Evolutionary conservation across 164 flowering plant genomes (phyloP), one percentile per base, ranked within the genome.

Genomic region (Aristolochia fimbriata): DNA sequence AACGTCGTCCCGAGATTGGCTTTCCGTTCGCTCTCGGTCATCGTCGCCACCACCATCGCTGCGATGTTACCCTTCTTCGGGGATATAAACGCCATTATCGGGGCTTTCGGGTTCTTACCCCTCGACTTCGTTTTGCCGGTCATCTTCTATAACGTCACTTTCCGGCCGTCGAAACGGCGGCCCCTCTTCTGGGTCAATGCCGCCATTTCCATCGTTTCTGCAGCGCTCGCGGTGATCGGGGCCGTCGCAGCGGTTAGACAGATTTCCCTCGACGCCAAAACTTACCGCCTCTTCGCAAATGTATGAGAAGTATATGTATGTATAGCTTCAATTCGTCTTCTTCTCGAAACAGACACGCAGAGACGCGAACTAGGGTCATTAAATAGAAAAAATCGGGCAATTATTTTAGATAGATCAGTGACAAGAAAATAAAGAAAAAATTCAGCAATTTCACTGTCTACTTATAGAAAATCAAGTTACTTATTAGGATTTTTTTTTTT

Each of bases 41-140:
- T 73, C 15, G 23, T 66, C 4, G 81, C 89, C 3, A 84, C 91
- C 9, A 69, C 70, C 0, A 47, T 87, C 30, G 87, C 91, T 12
- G 89, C 95, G 15, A 88, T 92, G 98, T 81, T 92, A 25, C 98
- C 98, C 9, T 92, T 92, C 72, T 88, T 88, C 11, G 96, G 95
- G 37, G 98, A 88, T 66, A 78, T 92, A 23, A 89, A 80, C 61
- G 75, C 89, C 0, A 19, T 92, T 45, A 70, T 83, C 5, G 98
- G 98, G 15, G 87, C 98, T 5, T 79, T 87, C 59, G 94, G 91
- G 4, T 83, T 80, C 76, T 59, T 87, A 47, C 97, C 95, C 17
- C 77, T 86, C 0, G 96, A 91, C 70, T 88, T 88, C 30, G 67
- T 88, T 9, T 58, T 86, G 73, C 96, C 97, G 0, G 76, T 79